A percentile compares a stretch with the other conserved stretches of the same genome.
These are phyloP conservation scores for Colletotrichum caudatum DNA, from an alignment of 2,329 filamentous ascomycete species.

Conservation along the genomic window DNA sequence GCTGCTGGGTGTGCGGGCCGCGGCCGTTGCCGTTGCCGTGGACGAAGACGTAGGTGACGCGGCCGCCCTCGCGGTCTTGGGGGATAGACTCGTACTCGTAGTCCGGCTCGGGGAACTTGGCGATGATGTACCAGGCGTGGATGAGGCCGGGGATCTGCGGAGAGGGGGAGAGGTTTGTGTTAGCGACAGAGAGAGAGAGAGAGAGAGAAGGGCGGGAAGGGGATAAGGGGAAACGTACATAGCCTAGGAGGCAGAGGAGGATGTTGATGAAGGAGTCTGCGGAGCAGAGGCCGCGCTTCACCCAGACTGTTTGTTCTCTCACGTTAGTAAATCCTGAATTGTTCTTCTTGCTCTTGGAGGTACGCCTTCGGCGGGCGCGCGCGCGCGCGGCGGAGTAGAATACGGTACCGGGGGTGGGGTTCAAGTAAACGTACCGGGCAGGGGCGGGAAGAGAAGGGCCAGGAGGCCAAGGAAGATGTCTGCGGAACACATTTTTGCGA, in stretches of 20 bases:
- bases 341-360: background rate
- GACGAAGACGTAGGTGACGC: slow-evolving; percentile 84
- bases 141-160: slow-evolving; percentile 82
- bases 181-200: slow-evolving; percentile 46
- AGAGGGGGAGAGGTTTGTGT: background rate
- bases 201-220: background rate
- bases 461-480: slow-evolving; percentile 74
- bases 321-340: background rate
- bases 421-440: slow-evolving; percentile 65
- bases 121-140: slow-evolving; percentile 98
- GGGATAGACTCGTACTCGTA: slow-evolving; percentile 76
- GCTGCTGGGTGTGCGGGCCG: slow-evolving; percentile 47
- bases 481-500: slow-evolving; percentile 64
- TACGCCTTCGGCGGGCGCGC: no score
- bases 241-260: slow-evolving; percentile 84
- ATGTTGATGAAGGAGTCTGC: slow-evolving; percentile 96
- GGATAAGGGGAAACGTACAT: slow-evolving; percentile 54
- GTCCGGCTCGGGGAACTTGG: slow-evolving; percentile 82
- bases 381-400: background rate
- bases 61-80: slow-evolving; percentile 65
- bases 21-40: slow-evolving; percentile 56
- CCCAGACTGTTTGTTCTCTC: slow-evolving; percentile 80
- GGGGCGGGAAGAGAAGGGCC: slow-evolving; percentile 74
- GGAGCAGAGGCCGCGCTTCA: slow-evolving; percentile 93
- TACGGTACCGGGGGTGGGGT: background rate